phyloP scores from a whole-genome alignment of 2,329 filamentous ascomycete genomes.

The Monilinia vaccinii-corymbosi region DNA sequence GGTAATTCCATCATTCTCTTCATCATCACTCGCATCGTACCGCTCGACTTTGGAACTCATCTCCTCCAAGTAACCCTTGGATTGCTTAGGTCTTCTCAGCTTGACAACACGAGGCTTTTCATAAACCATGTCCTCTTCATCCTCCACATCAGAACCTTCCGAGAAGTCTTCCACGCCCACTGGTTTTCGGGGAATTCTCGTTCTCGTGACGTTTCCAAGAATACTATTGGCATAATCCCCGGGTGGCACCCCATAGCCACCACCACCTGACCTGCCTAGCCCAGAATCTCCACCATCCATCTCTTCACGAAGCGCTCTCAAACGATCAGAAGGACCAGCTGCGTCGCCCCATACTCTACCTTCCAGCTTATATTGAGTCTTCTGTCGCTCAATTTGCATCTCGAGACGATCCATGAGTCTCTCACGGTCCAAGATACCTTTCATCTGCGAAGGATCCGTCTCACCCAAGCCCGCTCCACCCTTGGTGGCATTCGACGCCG shows the following conservation, averaged over 20 bases:
- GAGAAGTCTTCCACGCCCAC: conserved; percentile 32
- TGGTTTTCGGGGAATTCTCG: conserved; percentile 47
- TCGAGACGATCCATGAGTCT: conserved; percentile 87
- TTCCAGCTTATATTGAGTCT: conserved; percentile 95
- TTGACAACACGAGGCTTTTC: conserved; percentile 72
- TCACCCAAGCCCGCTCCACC: conserved; percentile 41
- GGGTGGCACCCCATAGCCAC: conserved; percentile 36
- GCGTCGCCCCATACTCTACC: conserved; percentile 81
- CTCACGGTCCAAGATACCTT: conserved; percentile 88
- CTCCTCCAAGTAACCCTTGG: conserved; percentile 54
- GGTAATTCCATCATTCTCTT: conserved; percentile 54
- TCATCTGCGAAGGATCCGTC: conserved; percentile 67
- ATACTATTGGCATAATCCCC: conserved; percentile 62
- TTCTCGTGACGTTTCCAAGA: conserved; percentile 62
- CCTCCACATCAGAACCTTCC: conserved; percentile 29
- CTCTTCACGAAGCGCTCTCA: conserved; percentile 84
- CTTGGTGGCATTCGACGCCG: conserved; percentile 69
- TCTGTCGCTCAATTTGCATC: conserved; percentile 91
- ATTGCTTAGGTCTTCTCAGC: conserved; percentile 59
- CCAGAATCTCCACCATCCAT: conserved; percentile 65
- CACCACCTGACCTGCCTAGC: not conserved
- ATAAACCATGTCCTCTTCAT: conserved; percentile 45
- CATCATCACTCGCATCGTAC: conserved; percentile 45
- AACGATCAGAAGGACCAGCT: conserved; percentile 78
- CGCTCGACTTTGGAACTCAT: conserved; percentile 67